These are phyloP conservation scores for Penicillium alfredii DNA, from an alignment of 495 filamentous ascomycete species.

Conservation along the genomic window DNA sequence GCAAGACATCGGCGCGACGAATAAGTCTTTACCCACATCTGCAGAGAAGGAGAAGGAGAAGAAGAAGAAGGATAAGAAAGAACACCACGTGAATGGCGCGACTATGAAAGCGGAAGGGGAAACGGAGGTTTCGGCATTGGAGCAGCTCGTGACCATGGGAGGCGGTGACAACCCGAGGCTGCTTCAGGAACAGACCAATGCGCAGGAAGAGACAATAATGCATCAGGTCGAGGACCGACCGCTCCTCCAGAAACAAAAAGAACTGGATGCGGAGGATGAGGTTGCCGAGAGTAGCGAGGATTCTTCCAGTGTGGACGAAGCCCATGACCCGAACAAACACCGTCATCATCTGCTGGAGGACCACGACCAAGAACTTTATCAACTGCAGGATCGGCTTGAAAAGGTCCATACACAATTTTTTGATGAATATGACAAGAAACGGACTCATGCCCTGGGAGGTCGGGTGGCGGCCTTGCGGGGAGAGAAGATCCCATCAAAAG, in stretches of 20 bases:
- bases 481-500: slow-evolving; percentile 41
- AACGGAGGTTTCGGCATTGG: slow-evolving; percentile 52
- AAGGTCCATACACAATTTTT: slow-evolving; percentile 75
- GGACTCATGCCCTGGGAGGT: slow-evolving; percentile 46
- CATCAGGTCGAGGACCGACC: slow-evolving; percentile 87
- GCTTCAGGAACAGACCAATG: slow-evolving; percentile 66
- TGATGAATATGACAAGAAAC: slow-evolving; percentile 62
- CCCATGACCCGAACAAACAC: slow-evolving; percentile 39
- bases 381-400: slow-evolving; percentile 66
- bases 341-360: slow-evolving; percentile 80
- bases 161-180: slow-evolving; percentile 64
- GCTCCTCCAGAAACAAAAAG: slow-evolving; percentile 78
- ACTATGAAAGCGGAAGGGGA: slow-evolving; percentile 22
- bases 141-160: slow-evolving; percentile 72
- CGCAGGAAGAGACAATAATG: slow-evolving; percentile 78
- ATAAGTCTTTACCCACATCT: slow-evolving; percentile 16
- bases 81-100: slow-evolving; percentile 35
- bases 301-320: slow-evolving; percentile 35
- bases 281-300: slow-evolving; percentile 43
- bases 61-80: slow-evolving; percentile 16
- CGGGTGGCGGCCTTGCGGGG: slow-evolving; percentile 55
- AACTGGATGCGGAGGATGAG: slow-evolving; percentile 78
- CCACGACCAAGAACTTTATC: slow-evolving; percentile 71
- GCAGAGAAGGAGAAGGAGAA: slow-evolving; percentile 14
- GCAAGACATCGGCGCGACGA: slow-evolving; percentile 53